Conservation (phyloP, 306 rosid genomes). For the Senna siamea region DNA sequence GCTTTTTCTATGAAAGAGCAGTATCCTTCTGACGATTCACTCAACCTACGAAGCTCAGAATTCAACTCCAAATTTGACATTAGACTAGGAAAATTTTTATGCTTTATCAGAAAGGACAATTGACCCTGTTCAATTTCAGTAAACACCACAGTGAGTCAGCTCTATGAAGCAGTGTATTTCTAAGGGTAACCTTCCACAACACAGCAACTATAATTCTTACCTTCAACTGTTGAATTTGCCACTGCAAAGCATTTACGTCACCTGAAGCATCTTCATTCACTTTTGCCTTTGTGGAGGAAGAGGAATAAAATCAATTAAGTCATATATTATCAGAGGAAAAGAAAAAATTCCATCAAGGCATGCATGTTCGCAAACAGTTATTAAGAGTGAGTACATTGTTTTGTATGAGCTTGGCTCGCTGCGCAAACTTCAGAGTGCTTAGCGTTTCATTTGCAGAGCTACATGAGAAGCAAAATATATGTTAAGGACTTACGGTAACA, state of each 20-base stretch:
- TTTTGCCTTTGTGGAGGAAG: constrained; percentile 63
- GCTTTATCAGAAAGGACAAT: constrained; percentile 71
- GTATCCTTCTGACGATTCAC: constrained; percentile 52
- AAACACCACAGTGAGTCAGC: constrained; percentile 40
- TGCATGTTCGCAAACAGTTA: constrained; percentile 24
- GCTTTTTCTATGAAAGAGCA: constrained; percentile 41
- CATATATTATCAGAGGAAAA: constrained; percentile 6
- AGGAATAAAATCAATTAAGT: constrained; percentile 33
- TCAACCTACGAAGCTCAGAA: constrained; percentile 53
- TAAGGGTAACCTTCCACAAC: constrained; percentile 36
- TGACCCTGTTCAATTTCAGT: constrained; percentile 66
- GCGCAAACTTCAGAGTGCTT: constrained; percentile 97
- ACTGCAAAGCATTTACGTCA: constrained; percentile 79
- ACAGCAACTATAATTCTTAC: constrained; percentile 46
- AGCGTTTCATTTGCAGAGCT: constrained; percentile 91
- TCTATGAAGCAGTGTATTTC: constrained; percentile 28
- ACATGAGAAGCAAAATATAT: constrained; percentile 46
- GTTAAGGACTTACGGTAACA: constrained; percentile 28
- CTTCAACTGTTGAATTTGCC: constrained; percentile 90
- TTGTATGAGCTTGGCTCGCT: constrained; percentile 97
- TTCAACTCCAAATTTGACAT: constrained; percentile 55
- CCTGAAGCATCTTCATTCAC: constrained; percentile 97
- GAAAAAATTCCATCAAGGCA: neutral
- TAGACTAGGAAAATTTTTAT: constrained; percentile 42
- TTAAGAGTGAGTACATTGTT: constrained; percentile 66